phyloP scores from a whole-genome alignment of 2,329 filamentous ascomycete species.

The Penicillium vulpinum region DNA sequence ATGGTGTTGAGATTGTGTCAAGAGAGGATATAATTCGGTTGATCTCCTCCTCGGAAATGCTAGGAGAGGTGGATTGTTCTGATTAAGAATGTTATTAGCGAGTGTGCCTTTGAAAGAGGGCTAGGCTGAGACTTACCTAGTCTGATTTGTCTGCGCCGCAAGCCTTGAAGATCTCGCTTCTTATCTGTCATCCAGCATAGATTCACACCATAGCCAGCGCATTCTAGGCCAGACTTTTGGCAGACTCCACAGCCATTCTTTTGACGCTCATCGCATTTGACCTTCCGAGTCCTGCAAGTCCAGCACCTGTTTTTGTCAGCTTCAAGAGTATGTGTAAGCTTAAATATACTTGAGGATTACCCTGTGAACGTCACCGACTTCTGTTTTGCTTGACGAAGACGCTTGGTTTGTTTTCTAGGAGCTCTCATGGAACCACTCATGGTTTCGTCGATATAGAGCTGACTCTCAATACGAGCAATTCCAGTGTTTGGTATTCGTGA shows the following conservation, averaged over 20 bases:
- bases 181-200: constrained; percentile 10
- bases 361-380: constrained; percentile 3
- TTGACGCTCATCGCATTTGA: constrained; percentile 15
- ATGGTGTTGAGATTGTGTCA: neutral
- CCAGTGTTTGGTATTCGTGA: neutral
- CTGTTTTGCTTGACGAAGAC: neutral
- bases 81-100: neutral
- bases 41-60: constrained; percentile 2
- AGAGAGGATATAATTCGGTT: constrained; percentile 4
- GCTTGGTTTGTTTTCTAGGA: neutral
- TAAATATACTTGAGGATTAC: neutral
- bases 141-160: constrained; percentile 1
- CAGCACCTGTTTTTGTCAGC: constrained; percentile 8
- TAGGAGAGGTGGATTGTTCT: constrained; percentile 3
- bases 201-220: constrained; percentile 12
- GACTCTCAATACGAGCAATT: neutral
- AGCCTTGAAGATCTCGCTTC: neutral
- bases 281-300: constrained; percentile 15
- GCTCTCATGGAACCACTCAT: neutral
- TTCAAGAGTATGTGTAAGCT: neutral
- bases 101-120: neutral
- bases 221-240: constrained; percentile 6
- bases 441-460: neutral
- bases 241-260: constrained; percentile 13
- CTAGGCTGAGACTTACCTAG: neutral